Evolutionary conservation across 805 yeast genomes (phyloP).

Genomic region (Wickerhamiella sergipiensis): DNA sequence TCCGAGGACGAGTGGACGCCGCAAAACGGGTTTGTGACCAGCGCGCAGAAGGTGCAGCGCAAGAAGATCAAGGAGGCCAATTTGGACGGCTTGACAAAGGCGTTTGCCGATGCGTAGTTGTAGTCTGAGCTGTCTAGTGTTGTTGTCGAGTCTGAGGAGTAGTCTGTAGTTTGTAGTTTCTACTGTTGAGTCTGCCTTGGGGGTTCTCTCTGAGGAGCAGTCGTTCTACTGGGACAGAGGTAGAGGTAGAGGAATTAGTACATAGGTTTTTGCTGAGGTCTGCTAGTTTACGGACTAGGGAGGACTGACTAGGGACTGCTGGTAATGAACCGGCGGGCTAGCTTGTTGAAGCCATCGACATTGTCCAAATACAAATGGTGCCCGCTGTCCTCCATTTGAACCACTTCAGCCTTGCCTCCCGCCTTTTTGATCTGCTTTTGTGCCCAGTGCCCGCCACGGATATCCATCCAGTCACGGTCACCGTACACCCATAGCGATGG

Average conservation of each 20-base stretch:
- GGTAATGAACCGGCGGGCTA: conserved; percentile 38
- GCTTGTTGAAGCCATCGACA: conserved; percentile 36
- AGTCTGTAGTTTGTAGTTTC: too few relatives aligned
- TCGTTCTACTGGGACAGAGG: too few relatives aligned
- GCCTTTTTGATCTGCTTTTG: conserved; percentile 15
- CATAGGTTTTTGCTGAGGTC: too few relatives aligned
- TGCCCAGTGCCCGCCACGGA: conserved; percentile 28
- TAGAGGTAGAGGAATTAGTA: too few relatives aligned
- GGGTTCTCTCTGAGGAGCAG: too few relatives aligned
- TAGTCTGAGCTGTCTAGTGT: too few relatives aligned
- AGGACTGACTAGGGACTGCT: too few relatives aligned
- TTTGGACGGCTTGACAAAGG: conserved; percentile 49
- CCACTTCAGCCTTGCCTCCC: conserved; percentile 20
- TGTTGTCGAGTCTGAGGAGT: too few relatives aligned
- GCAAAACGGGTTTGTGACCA: conserved; percentile 81
- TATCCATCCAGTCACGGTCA: conserved; percentile 56
- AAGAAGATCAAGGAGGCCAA: conserved; percentile 67
- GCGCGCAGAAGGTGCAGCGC: conserved; percentile 94
- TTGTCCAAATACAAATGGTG: conserved; percentile 66
- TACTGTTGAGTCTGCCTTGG: too few relatives aligned
- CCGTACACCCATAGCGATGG: conserved; percentile 81
- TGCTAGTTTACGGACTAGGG: too few relatives aligned
- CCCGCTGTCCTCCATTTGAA: conserved; percentile 41
- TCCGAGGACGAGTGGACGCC: conserved; percentile 96
- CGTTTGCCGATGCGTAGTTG: conserved; percentile 32